These are phyloP conservation scores for Kickxella alabastrina DNA, from an alignment of 192 early-diverging fungal species.

Conservation along the genomic window DNA sequence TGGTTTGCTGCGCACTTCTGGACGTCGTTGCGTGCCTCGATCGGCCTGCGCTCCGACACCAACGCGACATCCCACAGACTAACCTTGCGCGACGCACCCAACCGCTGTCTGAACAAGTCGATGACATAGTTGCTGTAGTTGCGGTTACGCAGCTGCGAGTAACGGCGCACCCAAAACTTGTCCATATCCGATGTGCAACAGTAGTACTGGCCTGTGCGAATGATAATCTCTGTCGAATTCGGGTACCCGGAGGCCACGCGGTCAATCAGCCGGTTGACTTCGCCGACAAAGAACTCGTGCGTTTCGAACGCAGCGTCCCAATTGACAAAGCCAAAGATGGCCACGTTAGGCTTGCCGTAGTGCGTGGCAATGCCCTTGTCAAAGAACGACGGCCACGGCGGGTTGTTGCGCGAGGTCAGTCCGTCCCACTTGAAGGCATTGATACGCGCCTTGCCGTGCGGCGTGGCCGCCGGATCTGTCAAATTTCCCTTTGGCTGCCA, in stretches of 20 bases:
- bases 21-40: slow-evolving; percentile 18
- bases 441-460: slow-evolving; percentile 8
- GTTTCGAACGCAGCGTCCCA: slow-evolving; percentile 51
- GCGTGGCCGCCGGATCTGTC: background rate
- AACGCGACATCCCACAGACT: slow-evolving; percentile 46
- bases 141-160: slow-evolving; percentile 23
- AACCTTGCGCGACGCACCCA: background rate
- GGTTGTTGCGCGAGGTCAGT: slow-evolving; percentile 43
- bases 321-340: slow-evolving; percentile 47
- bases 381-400: slow-evolving; percentile 32
- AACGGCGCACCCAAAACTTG: slow-evolving; percentile 26
- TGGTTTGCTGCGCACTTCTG: slow-evolving; percentile 50
- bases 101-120: slow-evolving; percentile 9
- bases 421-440: slow-evolving; percentile 53
- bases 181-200: slow-evolving; percentile 50
- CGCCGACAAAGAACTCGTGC: slow-evolving; percentile 17
- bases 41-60: slow-evolving; percentile 28
- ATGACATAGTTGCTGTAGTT: slow-evolving; percentile 27
- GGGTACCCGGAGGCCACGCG: slow-evolving; percentile 27
- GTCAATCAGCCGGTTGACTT: slow-evolving; percentile 19
- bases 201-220: slow-evolving; percentile 53
- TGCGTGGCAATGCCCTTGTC: background rate
- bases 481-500: background rate
- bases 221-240: slow-evolving; percentile 27
- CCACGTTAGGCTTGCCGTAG: slow-evolving; percentile 8